Base-by-base conservation (phyloP, 768 basidiomycete genomes). In the Aureoboletus auriporus region DNA sequence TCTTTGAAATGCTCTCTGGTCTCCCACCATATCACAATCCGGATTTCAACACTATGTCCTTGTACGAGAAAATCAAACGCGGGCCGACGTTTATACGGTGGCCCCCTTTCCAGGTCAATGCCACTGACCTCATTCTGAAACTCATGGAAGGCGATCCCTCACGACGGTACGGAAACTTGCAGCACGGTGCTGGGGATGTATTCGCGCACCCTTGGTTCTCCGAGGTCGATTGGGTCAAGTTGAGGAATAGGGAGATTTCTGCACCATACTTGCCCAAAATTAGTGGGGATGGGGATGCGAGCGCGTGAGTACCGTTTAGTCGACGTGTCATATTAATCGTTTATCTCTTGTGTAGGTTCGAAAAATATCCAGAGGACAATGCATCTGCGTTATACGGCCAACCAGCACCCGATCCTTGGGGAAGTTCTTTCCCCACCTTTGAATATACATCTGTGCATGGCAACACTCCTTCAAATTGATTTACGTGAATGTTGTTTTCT, bases 1-100 rank as follows among this genome's bases (percentile, higher is more conserved):
- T 94, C 47, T 99, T 89, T 65, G 96, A 99, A 69, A 97, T 98
- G 94, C 79, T 99, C 38, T 93, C 89, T 0, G 96, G 96, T 8
- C 84, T 88, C 26, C 92, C 94, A 26, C 96, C 96, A 0, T 98
- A 93, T 73, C 94, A 96, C 69, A 86, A 89, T 65, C 73, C 79
- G 23, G 90, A 92, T 62, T 80, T 75, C 40, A 89, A 92, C 61
- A 94, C 89, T 17, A 80, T 94, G 59, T 72, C 81, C 38, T 78
- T 97, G 36, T 98, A 99, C 68, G 92, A 96, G 67, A 89, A 89
- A 69, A 97, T 99, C 57, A 76, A 86, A 39, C 71, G 75, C 42
- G 89, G 92, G 31, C 84, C 89, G 14, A 66, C 76, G 17, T 79
- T 69, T 55, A 85, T 95, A 62, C 79, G 79, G 39, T 96, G 91